Evolutionary conservation across 306 rosid genomes (phyloP).

Genomic region (Pyrus communis): DNA sequence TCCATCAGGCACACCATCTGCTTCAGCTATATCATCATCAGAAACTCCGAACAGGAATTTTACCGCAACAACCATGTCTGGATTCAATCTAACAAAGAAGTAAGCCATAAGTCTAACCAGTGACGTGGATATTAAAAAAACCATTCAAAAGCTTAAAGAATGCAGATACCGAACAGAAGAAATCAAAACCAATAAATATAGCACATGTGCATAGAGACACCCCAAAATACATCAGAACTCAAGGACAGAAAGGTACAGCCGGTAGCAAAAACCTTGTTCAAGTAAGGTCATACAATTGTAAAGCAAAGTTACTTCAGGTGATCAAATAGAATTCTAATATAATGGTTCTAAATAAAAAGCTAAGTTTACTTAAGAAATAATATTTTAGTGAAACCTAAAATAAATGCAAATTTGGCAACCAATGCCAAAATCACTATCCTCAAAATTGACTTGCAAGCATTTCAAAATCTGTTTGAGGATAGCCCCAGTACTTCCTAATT

Average conservation of each 20-base stretch:
- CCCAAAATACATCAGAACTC: neutral
- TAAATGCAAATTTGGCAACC: neutral
- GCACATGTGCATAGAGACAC: neutral
- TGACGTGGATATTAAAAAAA: neutral
- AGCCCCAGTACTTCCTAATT: neutral
- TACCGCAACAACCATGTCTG: slow-evolving; percentile 59
- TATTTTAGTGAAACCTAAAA: neutral
- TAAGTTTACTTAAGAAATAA: neutral
- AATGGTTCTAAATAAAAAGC: neutral
- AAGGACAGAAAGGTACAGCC: neutral
- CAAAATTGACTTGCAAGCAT: neutral
- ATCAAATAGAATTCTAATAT: neutral
- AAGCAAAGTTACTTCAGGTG: neutral
- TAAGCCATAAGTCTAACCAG: slow-evolving; percentile 30
- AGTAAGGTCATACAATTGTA: neutral
- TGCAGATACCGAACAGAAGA: neutral
- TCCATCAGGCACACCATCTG: slow-evolving; percentile 55
- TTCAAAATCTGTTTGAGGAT: neutral
- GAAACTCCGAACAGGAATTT: slow-evolving; percentile 76
- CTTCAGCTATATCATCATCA: slow-evolving; percentile 44
- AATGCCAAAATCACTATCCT: neutral
- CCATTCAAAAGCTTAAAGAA: neutral
- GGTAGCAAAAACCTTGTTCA: neutral
- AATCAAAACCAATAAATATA: neutral
- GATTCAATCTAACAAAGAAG: slow-evolving; percentile 57